Percentiles rank a stretch among this genome's conserved stretches.
Evolutionary conservation across 305 asterid species (phyloP).

Genomic region (Fraxinus nigra): DNA sequence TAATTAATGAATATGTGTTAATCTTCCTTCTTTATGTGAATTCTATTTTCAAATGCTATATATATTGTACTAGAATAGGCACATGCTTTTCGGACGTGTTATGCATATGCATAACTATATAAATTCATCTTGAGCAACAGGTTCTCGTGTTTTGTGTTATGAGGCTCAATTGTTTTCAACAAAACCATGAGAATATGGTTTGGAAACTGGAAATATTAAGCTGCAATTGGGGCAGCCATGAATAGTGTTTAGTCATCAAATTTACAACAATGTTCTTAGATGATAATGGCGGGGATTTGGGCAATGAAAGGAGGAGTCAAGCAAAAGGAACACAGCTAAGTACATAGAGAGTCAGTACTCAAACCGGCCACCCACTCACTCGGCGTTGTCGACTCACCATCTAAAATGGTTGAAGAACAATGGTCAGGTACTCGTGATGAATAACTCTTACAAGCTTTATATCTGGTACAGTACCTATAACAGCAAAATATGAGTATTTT

Average conservation of each 20-base stretch:
- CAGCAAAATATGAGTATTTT: constrained; percentile 13
- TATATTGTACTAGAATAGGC: neutral
- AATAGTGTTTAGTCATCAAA: no score
- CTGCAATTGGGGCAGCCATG: no score
- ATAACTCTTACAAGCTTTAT: constrained; percentile 65
- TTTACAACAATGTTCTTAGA: constrained; percentile 30
- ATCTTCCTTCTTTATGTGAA: neutral
- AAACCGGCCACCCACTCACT: constrained; percentile 51
- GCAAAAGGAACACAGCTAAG: neutral
- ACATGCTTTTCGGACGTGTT: neutral
- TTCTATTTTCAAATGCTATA: neutral
- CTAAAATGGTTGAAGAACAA: constrained; percentile 52
- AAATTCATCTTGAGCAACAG: neutral
- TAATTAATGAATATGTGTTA: neutral
- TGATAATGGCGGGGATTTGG: constrained; percentile 66
- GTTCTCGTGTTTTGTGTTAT: neutral
- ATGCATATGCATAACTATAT: neutral
- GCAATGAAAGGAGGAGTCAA: constrained; percentile 48
- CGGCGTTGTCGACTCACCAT: constrained; percentile 46
- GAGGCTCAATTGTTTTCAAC: neutral
- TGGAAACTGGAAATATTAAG: neutral
- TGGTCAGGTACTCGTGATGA: constrained; percentile 57
- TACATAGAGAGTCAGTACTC: constrained; percentile 49
- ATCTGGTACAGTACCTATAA: constrained; percentile 33
- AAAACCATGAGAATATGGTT: neutral